These are phyloP conservation scores for Talaromyces trachyspermus DNA, from an alignment of 495 filamentous ascomycete species.

Conservation along the genomic window DNA sequence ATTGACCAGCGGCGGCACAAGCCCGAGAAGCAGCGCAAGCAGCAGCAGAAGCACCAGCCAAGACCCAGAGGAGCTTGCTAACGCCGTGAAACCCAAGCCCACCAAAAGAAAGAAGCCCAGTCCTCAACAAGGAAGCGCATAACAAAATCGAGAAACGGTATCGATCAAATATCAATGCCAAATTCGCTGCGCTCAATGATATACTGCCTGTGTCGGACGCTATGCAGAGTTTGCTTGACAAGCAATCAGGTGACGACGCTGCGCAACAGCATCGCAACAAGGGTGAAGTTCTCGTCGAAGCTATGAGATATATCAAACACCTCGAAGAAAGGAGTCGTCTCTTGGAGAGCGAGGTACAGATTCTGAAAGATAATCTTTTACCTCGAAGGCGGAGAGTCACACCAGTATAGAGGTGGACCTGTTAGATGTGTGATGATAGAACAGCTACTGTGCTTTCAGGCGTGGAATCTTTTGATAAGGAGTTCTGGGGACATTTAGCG, in stretches of 20 bases:
- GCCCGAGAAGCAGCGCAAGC: conserved; percentile 1
- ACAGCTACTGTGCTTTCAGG: background rate
- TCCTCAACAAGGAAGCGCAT: conserved; percentile 2
- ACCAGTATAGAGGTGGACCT: background rate
- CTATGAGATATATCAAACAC: conserved; percentile 4
- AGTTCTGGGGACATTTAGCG: background rate
- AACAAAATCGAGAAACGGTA: conserved; percentile 9
- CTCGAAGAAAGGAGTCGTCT: conserved; percentile 1
- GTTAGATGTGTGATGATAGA: background rate
- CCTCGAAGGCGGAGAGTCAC: background rate
- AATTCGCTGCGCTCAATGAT: conserved; percentile 1
- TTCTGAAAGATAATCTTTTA: conserved; percentile 6
- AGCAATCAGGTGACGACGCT: background rate
- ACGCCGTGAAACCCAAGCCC: conserved; percentile 2
- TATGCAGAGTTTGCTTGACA: background rate
- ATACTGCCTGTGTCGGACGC: background rate
- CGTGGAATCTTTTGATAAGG: background rate
- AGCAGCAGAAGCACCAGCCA: conserved; percentile 4
- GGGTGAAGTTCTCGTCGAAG: background rate
- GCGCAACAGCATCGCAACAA: conserved; percentile 4
- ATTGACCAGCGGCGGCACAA: background rate
- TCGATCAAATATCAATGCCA: conserved; percentile 8
- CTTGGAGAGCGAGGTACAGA: conserved; percentile 2
- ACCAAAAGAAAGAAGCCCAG: background rate
- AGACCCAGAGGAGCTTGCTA: background rate